These are phyloP conservation scores for Posidonia oceanica DNA, from an alignment of 116 monocot species.

Conservation along the genomic window DNA sequence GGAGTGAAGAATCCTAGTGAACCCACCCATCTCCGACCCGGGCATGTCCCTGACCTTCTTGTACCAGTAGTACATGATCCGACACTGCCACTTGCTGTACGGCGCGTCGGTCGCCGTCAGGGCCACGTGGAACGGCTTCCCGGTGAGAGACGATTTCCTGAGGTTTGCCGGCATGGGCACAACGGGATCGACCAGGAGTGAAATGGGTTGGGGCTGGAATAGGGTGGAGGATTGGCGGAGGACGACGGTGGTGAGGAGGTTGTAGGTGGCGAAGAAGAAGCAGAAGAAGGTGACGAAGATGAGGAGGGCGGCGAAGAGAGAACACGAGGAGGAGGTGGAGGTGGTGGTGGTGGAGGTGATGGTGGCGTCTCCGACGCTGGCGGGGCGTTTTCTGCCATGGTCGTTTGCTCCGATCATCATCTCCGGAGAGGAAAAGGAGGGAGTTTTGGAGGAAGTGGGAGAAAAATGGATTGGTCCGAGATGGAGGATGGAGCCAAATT, in stretches of 20 bases:
- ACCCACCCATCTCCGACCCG: conserved; percentile 63
- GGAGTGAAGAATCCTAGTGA: conserved; percentile 64
- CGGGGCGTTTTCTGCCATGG: no score
- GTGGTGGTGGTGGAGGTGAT: background rate
- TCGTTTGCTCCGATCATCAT: no score
- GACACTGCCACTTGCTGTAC: conserved; percentile 71
- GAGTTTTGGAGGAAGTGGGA: no score
- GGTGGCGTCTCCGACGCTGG: background rate
- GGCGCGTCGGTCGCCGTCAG: conserved; percentile 41
- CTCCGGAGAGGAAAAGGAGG: no score
- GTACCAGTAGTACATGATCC: conserved; percentile 84
- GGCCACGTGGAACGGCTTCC: conserved; percentile 54
- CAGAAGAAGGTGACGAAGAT: conserved; percentile 16
- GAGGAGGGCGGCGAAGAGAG: conserved; percentile 3
- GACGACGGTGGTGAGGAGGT: conserved; percentile 19
- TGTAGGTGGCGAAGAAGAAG: conserved; percentile 26
- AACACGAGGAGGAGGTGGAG: background rate
- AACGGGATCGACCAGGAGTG: conserved; percentile 11
- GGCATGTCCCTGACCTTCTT: conserved; percentile 29
- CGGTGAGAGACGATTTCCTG: background rate
- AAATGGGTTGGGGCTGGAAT: background rate
- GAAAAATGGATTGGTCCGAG: no score
- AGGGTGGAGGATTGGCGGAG: conserved; percentile 11
- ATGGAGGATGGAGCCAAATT: no score
- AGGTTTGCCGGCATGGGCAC: conserved; percentile 15